Conservation (phyloP, 208 protist genomes). For the Novymonas esmeraldas region DNA sequence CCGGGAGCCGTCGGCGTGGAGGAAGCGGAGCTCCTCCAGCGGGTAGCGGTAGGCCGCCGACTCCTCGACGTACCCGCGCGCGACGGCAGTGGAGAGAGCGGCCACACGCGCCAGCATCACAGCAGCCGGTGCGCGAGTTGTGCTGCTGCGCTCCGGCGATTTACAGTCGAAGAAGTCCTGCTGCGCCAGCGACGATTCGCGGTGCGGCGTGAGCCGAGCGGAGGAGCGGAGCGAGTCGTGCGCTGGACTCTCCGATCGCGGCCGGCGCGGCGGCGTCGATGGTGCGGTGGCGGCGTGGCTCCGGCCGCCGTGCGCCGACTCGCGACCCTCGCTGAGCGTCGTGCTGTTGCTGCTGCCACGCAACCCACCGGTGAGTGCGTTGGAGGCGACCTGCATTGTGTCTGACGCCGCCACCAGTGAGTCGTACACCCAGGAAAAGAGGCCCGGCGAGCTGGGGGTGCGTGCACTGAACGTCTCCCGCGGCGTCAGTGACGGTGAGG, state of each 20-base stretch:
- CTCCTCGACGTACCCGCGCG: constrained; percentile 34
- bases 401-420: background rate
- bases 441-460: background rate
- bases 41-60: constrained; percentile 41
- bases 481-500: background rate
- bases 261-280: background rate
- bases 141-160: constrained; percentile 4
- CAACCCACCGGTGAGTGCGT: background rate
- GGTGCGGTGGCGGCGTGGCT: background rate
- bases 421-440: background rate
- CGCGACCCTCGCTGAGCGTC: background rate
- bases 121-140: constrained; percentile 2
- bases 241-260: background rate
- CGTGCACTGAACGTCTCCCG: background rate
- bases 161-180: background rate
- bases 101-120: constrained; percentile 31
- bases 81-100: constrained; percentile 33
- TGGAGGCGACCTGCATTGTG: background rate
- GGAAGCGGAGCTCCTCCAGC: constrained; percentile 41
- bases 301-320: background rate
- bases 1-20: constrained; percentile 60
- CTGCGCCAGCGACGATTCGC: background rate
- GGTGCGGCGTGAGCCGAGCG: background rate
- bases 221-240: background rate
- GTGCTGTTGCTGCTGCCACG: constrained; percentile 12